Evolutionary conservation across 1,284 basidiomycete genomes (phyloP).

Genomic region (Tylopilus orsonianus): DNA sequence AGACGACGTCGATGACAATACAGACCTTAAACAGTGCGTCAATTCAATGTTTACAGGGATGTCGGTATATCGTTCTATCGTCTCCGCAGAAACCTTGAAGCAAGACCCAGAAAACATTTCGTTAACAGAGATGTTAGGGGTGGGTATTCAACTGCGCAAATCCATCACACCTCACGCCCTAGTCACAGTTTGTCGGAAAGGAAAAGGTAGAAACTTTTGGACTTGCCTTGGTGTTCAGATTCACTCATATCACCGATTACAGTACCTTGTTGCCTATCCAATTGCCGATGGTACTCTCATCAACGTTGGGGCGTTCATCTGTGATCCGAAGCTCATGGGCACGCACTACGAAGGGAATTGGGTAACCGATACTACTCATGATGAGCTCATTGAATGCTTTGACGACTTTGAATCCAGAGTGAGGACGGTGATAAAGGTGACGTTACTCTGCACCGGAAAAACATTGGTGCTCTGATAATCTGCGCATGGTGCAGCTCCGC

Average conservation of each 20-base stretch:
- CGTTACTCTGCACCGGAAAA: not conserved
- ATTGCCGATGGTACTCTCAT: constrained; percentile 40
- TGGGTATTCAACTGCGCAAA: not conserved
- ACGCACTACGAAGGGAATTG: constrained; percentile 37
- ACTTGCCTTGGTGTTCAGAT: not conserved
- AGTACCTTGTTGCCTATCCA: constrained; percentile 45
- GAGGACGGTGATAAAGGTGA: constrained; percentile 40
- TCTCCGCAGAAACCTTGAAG: constrained; percentile 17
- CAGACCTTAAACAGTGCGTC: constrained; percentile 15
- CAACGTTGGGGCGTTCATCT: constrained; percentile 43
- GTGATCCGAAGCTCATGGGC: constrained; percentile 36
- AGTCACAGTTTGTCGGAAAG: constrained; percentile 1
- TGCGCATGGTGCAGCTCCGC: not conserved
- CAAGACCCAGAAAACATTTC: constrained; percentile 4
- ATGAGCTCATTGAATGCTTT: constrained; percentile 34
- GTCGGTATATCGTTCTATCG: constrained; percentile 15
- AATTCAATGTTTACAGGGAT: constrained; percentile 24
- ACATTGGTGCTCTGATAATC: not conserved
- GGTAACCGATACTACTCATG: constrained; percentile 33
- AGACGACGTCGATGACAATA: not conserved
- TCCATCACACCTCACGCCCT: not conserved
- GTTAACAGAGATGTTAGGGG: not conserved
- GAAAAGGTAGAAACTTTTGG: not conserved
- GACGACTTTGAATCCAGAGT: constrained; percentile 44
- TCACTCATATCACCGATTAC: constrained; percentile 28